Evolutionary conservation across 2,329 filamentous ascomycete species (phyloP).

Genomic region (Pseudopyricularia javanii): DNA sequence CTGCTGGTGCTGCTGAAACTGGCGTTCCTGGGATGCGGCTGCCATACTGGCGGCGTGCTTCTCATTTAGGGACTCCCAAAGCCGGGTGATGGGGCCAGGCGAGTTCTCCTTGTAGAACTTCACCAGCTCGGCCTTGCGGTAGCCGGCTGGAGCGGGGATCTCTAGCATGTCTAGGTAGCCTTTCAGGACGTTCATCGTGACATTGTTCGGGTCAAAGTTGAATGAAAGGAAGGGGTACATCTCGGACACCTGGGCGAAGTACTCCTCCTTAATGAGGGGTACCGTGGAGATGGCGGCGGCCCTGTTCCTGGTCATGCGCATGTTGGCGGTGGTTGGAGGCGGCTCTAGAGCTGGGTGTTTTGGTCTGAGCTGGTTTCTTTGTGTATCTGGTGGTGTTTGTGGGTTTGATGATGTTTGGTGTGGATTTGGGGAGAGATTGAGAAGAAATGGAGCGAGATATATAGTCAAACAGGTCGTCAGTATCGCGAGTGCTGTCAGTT

Average conservation of each 20-base stretch:
- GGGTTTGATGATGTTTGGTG: too few species aligned
- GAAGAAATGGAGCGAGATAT: too few species aligned
- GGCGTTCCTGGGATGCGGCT: too few species aligned
- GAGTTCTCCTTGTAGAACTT: background rate
- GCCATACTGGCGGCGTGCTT: background rate
- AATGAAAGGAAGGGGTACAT: background rate
- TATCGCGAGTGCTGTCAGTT: too few species aligned
- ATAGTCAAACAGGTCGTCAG: too few species aligned
- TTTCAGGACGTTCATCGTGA: background rate
- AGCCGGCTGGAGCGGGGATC: background rate
- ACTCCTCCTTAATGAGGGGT: background rate
- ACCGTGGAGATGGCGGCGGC: background rate
- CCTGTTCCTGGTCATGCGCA: background rate
- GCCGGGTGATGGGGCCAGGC: background rate
- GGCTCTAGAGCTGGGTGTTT: too few species aligned
- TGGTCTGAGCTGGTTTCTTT: too few species aligned
- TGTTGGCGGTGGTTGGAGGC: background rate
- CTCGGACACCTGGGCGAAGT: background rate
- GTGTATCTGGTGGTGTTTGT: too few species aligned
- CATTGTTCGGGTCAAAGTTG: background rate
- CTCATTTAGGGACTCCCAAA: background rate
- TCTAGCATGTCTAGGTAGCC: background rate
- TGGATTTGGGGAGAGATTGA: too few species aligned
- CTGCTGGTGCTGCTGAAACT: too few species aligned
- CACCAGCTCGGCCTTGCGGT: background rate